A percentile compares a stretch with the other conserved stretches of the same genome.
Conservation (phyloP, 2,329 filamentous ascomycete species). For the Bertia moriformis region DNA sequence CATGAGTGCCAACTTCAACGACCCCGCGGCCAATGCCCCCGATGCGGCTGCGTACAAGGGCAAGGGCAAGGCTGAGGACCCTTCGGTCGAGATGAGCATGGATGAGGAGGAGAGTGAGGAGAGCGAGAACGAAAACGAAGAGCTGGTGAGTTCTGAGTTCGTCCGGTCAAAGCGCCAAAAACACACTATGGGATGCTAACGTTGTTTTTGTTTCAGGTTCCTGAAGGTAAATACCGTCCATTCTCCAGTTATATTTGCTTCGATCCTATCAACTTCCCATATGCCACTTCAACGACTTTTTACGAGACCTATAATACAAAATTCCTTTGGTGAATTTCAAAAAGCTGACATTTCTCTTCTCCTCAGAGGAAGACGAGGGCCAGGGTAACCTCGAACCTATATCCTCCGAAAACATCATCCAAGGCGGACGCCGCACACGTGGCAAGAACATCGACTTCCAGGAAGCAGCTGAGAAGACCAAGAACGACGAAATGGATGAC, state of each 20-base stretch:
- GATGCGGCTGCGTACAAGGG: background rate
- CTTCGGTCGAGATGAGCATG: background rate
- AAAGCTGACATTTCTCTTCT: too few relatives aligned
- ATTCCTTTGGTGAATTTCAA: too few relatives aligned
- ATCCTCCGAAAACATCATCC: background rate
- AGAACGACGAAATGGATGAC: background rate
- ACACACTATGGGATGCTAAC: too few relatives aligned
- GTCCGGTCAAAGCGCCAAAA: too few relatives aligned
- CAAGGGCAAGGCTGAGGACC: conserved; percentile 1
- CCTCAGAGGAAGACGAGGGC: background rate
- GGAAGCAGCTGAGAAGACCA: background rate
- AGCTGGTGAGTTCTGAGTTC: background rate
- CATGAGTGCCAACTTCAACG: background rate
- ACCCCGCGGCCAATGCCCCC: background rate
- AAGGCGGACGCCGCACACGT: background rate
- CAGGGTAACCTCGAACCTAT: background rate
- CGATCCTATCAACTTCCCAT: too few relatives aligned
- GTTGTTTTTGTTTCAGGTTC: too few relatives aligned
- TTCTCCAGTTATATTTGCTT: too few relatives aligned
- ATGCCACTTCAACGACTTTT: too few relatives aligned
- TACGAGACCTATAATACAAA: too few relatives aligned
- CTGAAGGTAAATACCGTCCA: too few relatives aligned
- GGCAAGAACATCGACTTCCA: conserved; percentile 1
- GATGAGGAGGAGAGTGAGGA: conserved; percentile 1
- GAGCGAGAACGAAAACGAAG: background rate